These are phyloP conservation scores for Chenopodium berlandieri DNA, from an alignment of 148 eudicot species.

Conservation along the genomic window DNA sequence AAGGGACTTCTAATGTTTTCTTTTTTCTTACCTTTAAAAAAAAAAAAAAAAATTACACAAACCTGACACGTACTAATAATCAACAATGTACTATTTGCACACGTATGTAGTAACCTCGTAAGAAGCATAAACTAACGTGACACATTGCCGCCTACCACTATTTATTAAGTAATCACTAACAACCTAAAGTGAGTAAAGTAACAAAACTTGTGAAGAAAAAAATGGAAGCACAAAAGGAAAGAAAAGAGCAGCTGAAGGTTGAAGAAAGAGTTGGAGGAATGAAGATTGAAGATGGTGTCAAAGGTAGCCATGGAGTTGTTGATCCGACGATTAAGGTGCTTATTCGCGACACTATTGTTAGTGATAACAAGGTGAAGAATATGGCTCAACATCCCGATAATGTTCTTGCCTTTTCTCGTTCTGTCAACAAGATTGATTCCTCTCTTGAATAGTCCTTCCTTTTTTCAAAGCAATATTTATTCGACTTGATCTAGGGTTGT, in stretches of 20 bases:
- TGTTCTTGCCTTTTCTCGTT: conserved; percentile 23
- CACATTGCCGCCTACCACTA: too few relatives aligned
- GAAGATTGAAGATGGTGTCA: neutral
- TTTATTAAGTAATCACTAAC: too few relatives aligned
- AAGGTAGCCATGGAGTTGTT: neutral
- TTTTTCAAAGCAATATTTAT: neutral
- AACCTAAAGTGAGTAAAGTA: too few relatives aligned
- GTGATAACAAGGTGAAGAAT: neutral
- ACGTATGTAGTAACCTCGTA: too few relatives aligned
- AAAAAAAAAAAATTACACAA: too few relatives aligned
- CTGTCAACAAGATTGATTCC: conserved; percentile 21
- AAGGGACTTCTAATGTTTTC: too few relatives aligned
- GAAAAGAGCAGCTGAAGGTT: neutral
- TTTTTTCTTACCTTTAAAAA: too few relatives aligned
- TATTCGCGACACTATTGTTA: conserved; percentile 1
- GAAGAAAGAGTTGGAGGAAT: neutral
- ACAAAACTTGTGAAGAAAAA: neutral
- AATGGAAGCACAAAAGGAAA: conserved; percentile 24
- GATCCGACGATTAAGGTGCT: conserved; percentile 17
- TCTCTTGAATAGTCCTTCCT: neutral
- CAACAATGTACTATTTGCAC: too few relatives aligned
- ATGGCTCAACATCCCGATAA: conserved; percentile 6
- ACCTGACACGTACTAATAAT: too few relatives aligned
- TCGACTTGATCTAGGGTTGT: too few relatives aligned
- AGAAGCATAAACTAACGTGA: too few relatives aligned